Evolutionary conservation across 495 filamentous ascomycete genomes (phyloP), one percentile per base, ranked within the genome.

Genomic region (Sabuloglossum arenarium): DNA sequence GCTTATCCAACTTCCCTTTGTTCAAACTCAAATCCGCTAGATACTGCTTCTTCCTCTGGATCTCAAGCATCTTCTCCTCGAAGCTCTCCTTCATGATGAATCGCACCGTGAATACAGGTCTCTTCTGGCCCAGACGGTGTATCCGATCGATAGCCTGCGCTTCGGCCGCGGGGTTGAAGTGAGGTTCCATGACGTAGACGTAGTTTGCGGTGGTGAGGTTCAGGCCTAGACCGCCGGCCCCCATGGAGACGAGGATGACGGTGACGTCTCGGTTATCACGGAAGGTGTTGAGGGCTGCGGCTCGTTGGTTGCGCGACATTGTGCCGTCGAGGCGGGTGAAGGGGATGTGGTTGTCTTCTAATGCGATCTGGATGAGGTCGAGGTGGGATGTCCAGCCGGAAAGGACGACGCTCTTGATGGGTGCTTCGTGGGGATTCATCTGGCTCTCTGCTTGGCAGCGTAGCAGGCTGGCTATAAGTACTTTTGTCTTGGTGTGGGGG

Each of bases 131-230:
- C 21, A 98, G 74, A 19, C 91, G 82, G 65, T 98, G 91, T 25
- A 98, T 84, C 45, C 91, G 85, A 62, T 98, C 91, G 8, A 98
- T 74, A 3, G 91, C 91, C 66, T 98, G 91, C 5, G 88, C 86
- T 60, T 97, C 89, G 0, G 88, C 85, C 5, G 88, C 89, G 1
- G 91, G 91, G 65, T 98, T 98, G 66, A 87, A 98, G 61, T 96
- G 88, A 1, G 91, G 91, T 67, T 98, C 91, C 91, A 98, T 96
- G 47, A 97, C 82, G 62, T 88, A 98, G 12, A 90, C 91, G 37
- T 79, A 80, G 63, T 80, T 89, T 24, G 81, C 91, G 2, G 82
- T 71, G 0, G 88, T 95, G 24, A 98, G 73, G 62, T 98, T 98
- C 31, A 98, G 78, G 10, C 90, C 91, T 21, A 95, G 75, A 31